These are phyloP conservation scores for Pisolithus marmoratus DNA, from an alignment of 768 basidiomycete species.

Conservation along the genomic window DNA sequence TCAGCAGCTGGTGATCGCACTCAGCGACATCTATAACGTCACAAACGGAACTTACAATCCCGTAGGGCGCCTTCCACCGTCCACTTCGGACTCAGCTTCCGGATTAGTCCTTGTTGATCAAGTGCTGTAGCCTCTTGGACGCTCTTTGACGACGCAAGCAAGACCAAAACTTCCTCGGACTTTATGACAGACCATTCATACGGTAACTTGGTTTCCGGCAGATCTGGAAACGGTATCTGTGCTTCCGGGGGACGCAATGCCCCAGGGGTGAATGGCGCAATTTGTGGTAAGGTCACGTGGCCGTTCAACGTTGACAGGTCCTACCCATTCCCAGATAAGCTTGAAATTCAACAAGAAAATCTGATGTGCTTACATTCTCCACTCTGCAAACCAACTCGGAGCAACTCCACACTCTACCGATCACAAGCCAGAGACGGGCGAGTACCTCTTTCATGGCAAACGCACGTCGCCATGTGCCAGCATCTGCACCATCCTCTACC, in stretches of 20 bases:
- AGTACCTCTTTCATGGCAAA: slow-evolving; percentile 59
- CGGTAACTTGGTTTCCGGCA: slow-evolving; percentile 17
- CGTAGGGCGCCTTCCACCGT: slow-evolving; percentile 66
- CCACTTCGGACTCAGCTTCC: slow-evolving; percentile 59
- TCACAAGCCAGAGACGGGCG: slow-evolving; percentile 55
- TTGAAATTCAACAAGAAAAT: background rate
- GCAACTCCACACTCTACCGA: slow-evolving; percentile 71
- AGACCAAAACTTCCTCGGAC: slow-evolving; percentile 45
- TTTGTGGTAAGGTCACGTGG: slow-evolving; percentile 32
- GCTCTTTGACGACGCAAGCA: slow-evolving; percentile 46
- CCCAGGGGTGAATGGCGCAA: slow-evolving; percentile 32
- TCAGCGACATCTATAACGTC: slow-evolving; percentile 7
- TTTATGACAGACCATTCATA: slow-evolving; percentile 38
- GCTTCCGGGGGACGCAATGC: slow-evolving; percentile 41
- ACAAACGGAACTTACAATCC: slow-evolving; percentile 53
- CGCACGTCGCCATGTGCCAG: slow-evolving; percentile 37
- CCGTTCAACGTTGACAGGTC: slow-evolving; percentile 39
- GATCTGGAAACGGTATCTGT: slow-evolving; percentile 37
- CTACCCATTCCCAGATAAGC: slow-evolving; percentile 26
- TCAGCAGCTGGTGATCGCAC: slow-evolving; percentile 44
- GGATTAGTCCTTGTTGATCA: slow-evolving; percentile 49
- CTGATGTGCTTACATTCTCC: slow-evolving; percentile 42
- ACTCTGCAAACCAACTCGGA: slow-evolving; percentile 46
- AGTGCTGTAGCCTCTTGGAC: slow-evolving; percentile 63
- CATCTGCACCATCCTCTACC: slow-evolving; percentile 35